Conservation (phyloP, 1,284 basidiomycete species). For the Amylostereum areolatum region DNA sequence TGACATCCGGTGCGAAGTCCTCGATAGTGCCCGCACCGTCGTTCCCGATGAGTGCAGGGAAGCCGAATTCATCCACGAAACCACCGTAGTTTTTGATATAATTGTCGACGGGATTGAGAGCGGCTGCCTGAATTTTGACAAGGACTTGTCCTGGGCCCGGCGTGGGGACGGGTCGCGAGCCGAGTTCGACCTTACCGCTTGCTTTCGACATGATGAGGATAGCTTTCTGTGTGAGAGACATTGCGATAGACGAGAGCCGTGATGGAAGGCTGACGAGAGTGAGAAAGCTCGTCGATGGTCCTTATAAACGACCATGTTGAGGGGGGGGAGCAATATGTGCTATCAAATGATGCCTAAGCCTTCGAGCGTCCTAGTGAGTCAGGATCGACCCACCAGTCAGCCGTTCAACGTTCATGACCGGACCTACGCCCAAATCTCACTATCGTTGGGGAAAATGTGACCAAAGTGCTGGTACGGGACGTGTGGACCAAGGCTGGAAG, state of each 20-base stretch:
- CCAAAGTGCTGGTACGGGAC: no score
- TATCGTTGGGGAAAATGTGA: no score
- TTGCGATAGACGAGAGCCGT: neutral
- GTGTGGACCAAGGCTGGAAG: no score
- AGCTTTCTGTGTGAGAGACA: conserved; percentile 20
- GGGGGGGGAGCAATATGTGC: no score
- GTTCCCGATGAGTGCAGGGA: conserved; percentile 38
- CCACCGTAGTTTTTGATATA: conserved; percentile 28
- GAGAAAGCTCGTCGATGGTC: no score
- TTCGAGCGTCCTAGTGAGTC: no score
- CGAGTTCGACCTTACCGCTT: conserved; percentile 19
- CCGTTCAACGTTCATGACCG: no score
- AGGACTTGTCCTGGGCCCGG: conserved; percentile 34
- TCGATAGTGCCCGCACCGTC: conserved; percentile 39
- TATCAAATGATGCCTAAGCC: no score
- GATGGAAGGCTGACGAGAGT: no score
- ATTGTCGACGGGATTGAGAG: conserved; percentile 38
- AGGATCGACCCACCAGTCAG: no score
- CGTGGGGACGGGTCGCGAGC: conserved; percentile 13
- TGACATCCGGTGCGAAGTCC: conserved; percentile 31
- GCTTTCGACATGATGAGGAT: conserved; percentile 15
- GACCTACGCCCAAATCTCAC: no score
- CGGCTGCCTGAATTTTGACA: conserved; percentile 31
- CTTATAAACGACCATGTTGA: no score
- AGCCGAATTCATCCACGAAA: conserved; percentile 20